phyloP scores from a whole-genome alignment of 2,329 filamentous ascomycete species.

The Clarireedia homoeocarpa region DNA sequence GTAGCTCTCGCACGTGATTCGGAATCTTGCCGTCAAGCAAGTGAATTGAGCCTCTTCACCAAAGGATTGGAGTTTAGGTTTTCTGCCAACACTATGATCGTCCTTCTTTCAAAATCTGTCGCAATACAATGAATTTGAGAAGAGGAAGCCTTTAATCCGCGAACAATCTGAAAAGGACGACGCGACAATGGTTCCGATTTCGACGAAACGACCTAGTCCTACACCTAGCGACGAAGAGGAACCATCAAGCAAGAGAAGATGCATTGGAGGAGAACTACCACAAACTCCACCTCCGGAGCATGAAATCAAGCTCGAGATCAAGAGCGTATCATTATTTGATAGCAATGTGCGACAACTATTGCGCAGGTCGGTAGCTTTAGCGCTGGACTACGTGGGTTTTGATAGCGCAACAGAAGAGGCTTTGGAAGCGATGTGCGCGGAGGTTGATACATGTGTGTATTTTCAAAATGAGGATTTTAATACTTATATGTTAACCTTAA shows the following conservation, averaged over 20 bases:
- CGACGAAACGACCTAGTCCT: slow-evolving; percentile 23
- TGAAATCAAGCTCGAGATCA: neutral
- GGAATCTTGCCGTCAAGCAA: neutral
- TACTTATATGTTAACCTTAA: slow-evolving; percentile 10
- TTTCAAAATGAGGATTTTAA: neutral
- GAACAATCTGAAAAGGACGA: neutral
- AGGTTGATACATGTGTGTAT: slow-evolving; percentile 50
- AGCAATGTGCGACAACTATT: slow-evolving; percentile 31
- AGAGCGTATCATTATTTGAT: slow-evolving; percentile 19
- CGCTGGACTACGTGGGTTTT: slow-evolving; percentile 52
- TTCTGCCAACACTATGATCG: neutral
- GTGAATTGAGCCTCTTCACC: neutral
- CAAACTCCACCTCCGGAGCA: slow-evolving; percentile 23
- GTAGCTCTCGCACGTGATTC: neutral
- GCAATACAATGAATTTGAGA: slow-evolving; percentile 4
- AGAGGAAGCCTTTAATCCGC: neutral
- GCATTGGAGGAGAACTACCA: slow-evolving; percentile 18
- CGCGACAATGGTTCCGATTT: slow-evolving; percentile 12
- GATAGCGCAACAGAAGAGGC: slow-evolving; percentile 46
- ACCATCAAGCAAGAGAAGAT: slow-evolving; percentile 20
- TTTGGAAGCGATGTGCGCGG: slow-evolving; percentile 48
- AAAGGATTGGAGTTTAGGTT: neutral
- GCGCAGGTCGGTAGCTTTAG: slow-evolving; percentile 47
- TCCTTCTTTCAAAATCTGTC: neutral
- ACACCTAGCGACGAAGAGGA: slow-evolving; percentile 24